Base-by-base conservation (phyloP, 768 basidiomycete species). In the Leccinum barrowsii region DNA sequence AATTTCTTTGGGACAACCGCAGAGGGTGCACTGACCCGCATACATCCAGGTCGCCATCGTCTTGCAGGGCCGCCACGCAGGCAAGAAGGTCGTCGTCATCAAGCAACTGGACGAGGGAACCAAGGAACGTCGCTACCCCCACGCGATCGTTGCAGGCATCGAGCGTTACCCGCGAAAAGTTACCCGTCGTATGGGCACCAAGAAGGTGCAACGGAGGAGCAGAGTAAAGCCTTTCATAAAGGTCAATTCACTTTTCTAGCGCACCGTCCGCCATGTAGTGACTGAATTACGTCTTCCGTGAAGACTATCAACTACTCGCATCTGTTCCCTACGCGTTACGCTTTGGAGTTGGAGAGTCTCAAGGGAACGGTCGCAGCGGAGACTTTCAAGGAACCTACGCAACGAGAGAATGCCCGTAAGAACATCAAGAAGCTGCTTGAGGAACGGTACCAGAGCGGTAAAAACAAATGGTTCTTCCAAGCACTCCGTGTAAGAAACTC, bases 211-310 rank as follows among this genome's bases (percentile, higher is more conserved):
- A 66, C 83, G 82, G 79, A 84, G 97, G 80, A 94, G 87, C 80
- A 96, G 94, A 79, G 89, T 99, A 77, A 99, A 99, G 85, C 97
- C 97, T 66, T 99, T 99, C 78, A 94, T 99, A 84, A 98, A 99
- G 86, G 95, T 94, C 67, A 67, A 83, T 76, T 5, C 3, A 11
- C 44, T 2, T 49, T 49, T 26, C 62, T 12, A 11, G 10, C 6
- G 28, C 32, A 26, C 19, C 1, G 19, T 26, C 26, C 1, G 19
- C 37, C 30, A 8, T n/a, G 17, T 55, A 21, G 34, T 57, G 51
- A 58, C 40, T 28, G 21, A 60, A 11, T 13, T 7, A 15, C 4
- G 2, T 42, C 6, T 8, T 35, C 19, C 50, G 26, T 61, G 19
- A 40, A 96, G 94, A 81, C 87, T 58, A 77, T 98, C 77, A 99